Percentiles rank a stretch among this genome's conserved stretches.
These are phyloP conservation scores for Penicillium crustosum DNA, from an alignment of 2,329 filamentous ascomycete species.

Conservation along the genomic window DNA sequence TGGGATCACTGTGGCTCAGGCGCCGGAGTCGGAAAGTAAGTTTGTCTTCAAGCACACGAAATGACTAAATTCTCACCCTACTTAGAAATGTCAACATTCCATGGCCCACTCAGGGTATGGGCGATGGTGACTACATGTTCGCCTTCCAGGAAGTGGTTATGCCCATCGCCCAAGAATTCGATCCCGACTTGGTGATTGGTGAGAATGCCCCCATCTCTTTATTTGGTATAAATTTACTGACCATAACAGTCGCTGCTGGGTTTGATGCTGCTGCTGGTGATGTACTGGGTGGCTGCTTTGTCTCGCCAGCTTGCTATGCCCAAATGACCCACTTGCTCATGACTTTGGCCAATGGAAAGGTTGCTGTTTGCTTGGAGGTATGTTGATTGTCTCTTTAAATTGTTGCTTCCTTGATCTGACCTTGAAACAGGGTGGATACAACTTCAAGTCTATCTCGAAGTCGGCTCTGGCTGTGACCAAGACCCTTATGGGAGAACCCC, in stretches of 20 bases:
- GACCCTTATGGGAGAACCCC: constrained; percentile 94
- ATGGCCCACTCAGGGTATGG: constrained; percentile 73
- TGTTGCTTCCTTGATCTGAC: not conserved
- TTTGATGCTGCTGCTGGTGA: constrained; percentile 96
- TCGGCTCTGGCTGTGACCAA: constrained; percentile 88
- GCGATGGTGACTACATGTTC: constrained; percentile 93
- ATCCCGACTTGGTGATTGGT: constrained; percentile 86
- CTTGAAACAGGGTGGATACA: constrained; percentile 72
- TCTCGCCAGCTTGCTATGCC: constrained; percentile 86
- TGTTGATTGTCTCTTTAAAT: not conserved
- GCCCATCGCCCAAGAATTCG: constrained; percentile 91
- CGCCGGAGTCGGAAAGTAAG: constrained; percentile 56
- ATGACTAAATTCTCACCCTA: constrained; percentile 14
- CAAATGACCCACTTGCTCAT: constrained; percentile 99
- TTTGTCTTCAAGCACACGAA: not conserved
- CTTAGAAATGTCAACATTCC: constrained; percentile 65
- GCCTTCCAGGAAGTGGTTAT: constrained; percentile 96
- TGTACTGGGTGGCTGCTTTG: constrained; percentile 87
- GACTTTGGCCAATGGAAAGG: constrained; percentile 84
- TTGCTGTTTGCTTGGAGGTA: constrained; percentile 84
- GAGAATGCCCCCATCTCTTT: constrained; percentile 22
- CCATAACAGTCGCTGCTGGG: constrained; percentile 71
- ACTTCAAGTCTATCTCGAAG: constrained; percentile 85
- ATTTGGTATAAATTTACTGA: constrained; percentile 11
- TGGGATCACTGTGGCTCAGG: constrained; percentile 60